Evolutionary conservation across 148 eudicot species (phyloP), one percentile per base, ranked within the genome.

Genomic region (Polygonum maritimum): DNA sequence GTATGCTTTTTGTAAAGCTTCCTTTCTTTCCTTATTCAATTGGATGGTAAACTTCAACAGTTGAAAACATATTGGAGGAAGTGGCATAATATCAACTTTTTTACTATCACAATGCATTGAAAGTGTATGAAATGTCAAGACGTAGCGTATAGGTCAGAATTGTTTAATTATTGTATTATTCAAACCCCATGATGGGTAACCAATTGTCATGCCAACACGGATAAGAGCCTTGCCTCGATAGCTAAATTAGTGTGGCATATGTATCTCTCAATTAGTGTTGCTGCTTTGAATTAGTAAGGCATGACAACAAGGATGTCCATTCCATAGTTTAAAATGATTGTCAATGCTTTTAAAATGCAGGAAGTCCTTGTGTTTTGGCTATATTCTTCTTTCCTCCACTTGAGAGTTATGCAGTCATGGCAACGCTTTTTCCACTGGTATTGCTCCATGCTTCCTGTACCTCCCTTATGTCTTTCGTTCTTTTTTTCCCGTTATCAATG

Each of bases 341-440:
- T 41, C 33, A 40, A 71, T 58, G 52, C 71, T 58, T 58, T 8
- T 78, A 36, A 71, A 76, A 84, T 86, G 67, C 93, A 95, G 99
- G 99, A 71, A 84, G 80, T 78, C 99, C 98, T 9, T 95, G 99
- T 83, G 92, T 90, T 62, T 83, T 95, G 86, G 90, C 94, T 78
- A 80, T 87, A n/a, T 91, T 87, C 86, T 81, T 85, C 76, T 88
- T 80, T 85, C 88, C 97, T 40, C 94, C 89, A 58, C 88, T 95
- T 62, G 92, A 91, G 79, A 88, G 99, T 88, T 90, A 88, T 76
- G 99, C 98, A 69, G 89, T 92, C 62, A 84, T 95, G 91, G 98
- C 97, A 78, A 87, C 91, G 47, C 89, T 95, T 41, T 95, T 84
- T 81, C 99, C 99, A 70, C 83, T 95, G 93, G 99, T 95, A 88